These are phyloP conservation scores for Kwoniella bestiolae DNA, from an alignment of 768 basidiomycete genomes.

Conservation along the genomic window DNA sequence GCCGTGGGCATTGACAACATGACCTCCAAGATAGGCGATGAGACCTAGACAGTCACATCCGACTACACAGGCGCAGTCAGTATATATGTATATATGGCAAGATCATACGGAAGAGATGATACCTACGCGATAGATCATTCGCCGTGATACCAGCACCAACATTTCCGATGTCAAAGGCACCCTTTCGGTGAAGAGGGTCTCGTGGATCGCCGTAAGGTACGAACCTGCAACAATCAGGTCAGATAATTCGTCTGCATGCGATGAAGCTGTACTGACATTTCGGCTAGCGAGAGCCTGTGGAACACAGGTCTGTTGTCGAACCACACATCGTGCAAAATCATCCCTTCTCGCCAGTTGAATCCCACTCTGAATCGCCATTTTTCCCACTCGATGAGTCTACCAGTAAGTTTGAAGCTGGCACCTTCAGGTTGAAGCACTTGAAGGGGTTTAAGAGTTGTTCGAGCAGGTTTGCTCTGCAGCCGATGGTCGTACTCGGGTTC, in stretches of 20 bases:
- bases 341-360: conserved; percentile 63
- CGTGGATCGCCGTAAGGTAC: conserved; percentile 31
- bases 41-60: conserved; percentile 48
- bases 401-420: conserved; percentile 62
- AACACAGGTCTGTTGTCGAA: conserved; percentile 43
- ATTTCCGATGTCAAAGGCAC: conserved; percentile 47
- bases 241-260: too few relatives aligned
- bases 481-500: conserved; percentile 16
- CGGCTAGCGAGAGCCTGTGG: conserved; percentile 36
- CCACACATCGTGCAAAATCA: conserved; percentile 37
- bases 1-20: conserved; percentile 20
- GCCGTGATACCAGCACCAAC: conserved; percentile 35
- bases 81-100: conserved; percentile 9
- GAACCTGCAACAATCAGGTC: conserved; percentile 1
- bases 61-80: conserved; percentile 36
- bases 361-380: conserved; percentile 85
- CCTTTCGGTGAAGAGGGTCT: conserved; percentile 37
- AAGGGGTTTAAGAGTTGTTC: conserved; percentile 15
- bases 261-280: conserved; percentile 49
- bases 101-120: background rate
- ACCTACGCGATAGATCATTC: conserved; percentile 30
- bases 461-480: background rate
- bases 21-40: conserved; percentile 16
- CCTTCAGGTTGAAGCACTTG: conserved; percentile 24
- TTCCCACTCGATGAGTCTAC: conserved; percentile 85